These are phyloP conservation scores for Botrytis byssoidea DNA, from an alignment of 2,329 filamentous ascomycete genomes.

Conservation along the genomic window DNA sequence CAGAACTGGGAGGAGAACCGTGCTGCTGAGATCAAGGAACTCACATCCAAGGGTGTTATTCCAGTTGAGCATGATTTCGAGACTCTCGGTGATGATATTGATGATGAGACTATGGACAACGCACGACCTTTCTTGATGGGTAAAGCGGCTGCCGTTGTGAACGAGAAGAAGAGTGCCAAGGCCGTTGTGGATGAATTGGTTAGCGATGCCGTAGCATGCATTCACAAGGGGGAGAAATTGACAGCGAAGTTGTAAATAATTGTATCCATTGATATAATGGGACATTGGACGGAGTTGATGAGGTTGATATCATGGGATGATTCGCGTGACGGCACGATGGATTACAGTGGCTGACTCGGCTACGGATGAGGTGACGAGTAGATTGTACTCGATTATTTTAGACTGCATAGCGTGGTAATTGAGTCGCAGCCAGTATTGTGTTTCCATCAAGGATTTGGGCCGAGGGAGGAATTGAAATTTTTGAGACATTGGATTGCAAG, in stretches of 20 bases:
- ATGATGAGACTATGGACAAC: constrained; percentile 84
- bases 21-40: constrained; percentile 82
- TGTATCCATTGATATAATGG: background rate
- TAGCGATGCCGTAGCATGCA: constrained; percentile 68
- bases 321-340: background rate
- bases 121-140: constrained; percentile 93
- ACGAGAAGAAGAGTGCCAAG: constrained; percentile 89
- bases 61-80: constrained; percentile 95
- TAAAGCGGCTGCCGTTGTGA: constrained; percentile 90
- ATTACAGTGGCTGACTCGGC: background rate
- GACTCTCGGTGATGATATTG: constrained; percentile 67
- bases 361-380: background rate
- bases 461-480: background rate
- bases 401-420: background rate
- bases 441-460: background rate
- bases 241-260: constrained; percentile 63
- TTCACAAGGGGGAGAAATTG: constrained; percentile 67
- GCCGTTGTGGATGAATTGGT: constrained; percentile 94
- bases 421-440: background rate
- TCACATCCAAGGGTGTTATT: constrained; percentile 84
- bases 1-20: constrained; percentile 92
- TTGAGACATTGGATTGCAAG: too few relatives aligned
- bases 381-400: background rate
- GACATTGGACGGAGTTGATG: background rate
- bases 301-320: background rate